Percentiles rank a stretch among this genome's conserved stretches.
These are phyloP conservation scores for Fusarium compactum DNA, from an alignment of 2,329 filamentous ascomycete genomes.

Conservation along the genomic window DNA sequence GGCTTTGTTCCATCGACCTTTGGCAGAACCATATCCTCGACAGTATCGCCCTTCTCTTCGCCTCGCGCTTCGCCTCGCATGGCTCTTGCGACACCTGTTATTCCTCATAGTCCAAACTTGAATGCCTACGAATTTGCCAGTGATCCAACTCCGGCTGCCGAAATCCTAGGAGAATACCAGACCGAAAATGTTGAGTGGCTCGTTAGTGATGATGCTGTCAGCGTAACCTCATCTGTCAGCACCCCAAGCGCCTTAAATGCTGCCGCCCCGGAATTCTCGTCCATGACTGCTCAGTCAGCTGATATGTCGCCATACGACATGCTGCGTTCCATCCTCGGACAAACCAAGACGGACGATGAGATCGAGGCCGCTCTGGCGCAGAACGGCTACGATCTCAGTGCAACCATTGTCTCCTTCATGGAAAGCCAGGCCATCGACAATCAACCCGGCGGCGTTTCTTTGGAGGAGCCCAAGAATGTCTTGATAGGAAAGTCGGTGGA, in stretches of 20 bases:
- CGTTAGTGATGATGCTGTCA: constrained; percentile 87
- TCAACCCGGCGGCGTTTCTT: constrained; percentile 49
- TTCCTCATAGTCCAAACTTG: constrained; percentile 92
- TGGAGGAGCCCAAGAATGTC: constrained; percentile 72
- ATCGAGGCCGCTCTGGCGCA: constrained; percentile 90
- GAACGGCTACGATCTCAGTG: constrained; percentile 93
- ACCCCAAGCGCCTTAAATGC: constrained; percentile 79
- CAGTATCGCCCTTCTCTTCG: constrained; percentile 91
- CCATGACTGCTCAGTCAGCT: constrained; percentile 71
- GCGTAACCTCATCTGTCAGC: constrained; percentile 79
- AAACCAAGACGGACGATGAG: constrained; percentile 90
- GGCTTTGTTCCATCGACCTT: constrained; percentile 86
- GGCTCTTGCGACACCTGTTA: constrained; percentile 87
- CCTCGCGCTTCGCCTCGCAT: constrained; percentile 92
- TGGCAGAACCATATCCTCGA: constrained; percentile 78
- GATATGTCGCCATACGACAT: constrained; percentile 99
- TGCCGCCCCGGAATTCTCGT: constrained; percentile 82
- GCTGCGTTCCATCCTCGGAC: constrained; percentile 91
- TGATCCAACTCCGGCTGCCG: constrained; percentile 81
- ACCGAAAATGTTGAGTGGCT: constrained; percentile 98
- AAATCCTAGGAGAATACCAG: constrained; percentile 91
- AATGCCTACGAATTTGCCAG: constrained; percentile 95
- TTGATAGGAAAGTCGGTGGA: constrained; percentile 93
- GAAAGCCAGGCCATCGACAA: constrained; percentile 66
- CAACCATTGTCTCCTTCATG: constrained; percentile 91